phyloP scores from a whole-genome alignment of 1,284 basidiomycete genomes.

The Wallemia ichthyophaga region DNA sequence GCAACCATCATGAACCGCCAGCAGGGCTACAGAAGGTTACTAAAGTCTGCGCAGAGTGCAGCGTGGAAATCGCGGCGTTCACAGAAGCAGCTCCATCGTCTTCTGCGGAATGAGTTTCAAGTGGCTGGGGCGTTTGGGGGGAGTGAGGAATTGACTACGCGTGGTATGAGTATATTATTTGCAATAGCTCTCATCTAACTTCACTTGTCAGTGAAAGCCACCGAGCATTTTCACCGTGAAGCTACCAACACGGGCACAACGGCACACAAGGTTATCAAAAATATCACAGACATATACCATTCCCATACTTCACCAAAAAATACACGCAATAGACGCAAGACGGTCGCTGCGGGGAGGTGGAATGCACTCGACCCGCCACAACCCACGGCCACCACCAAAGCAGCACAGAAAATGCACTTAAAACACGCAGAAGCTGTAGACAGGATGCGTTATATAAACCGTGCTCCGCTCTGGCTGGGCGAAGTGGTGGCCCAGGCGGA shows the following conservation, averaged over 20 bases:
- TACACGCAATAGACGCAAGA: neutral
- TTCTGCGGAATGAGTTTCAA: neutral
- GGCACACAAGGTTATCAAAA: neutral
- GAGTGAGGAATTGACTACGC: too few relatives aligned
- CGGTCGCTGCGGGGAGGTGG: neutral
- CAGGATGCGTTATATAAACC: neutral
- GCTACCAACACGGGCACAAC: neutral
- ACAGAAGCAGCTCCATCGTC: neutral
- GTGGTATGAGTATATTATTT: too few relatives aligned
- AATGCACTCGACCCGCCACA: neutral
- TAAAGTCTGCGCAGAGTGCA: neutral
- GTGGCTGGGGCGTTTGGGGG: too few relatives aligned
- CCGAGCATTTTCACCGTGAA: neutral
- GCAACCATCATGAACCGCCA: neutral
- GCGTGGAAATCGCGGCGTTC: neutral
- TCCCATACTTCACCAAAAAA: neutral
- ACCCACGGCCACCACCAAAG: neutral
- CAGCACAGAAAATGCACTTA: neutral
- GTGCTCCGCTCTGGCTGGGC: neutral
- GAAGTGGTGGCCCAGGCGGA: neutral
- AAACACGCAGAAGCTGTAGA: neutral
- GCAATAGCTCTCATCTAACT: too few relatives aligned
- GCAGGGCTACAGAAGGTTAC: neutral
- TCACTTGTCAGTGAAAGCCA: neutral
- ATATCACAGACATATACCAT: neutral